Percentiles rank a stretch among this genome's conserved stretches.
These are phyloP conservation scores for Yarrowia galli DNA, from an alignment of 1,139 yeast species.

Conservation along the genomic window DNA sequence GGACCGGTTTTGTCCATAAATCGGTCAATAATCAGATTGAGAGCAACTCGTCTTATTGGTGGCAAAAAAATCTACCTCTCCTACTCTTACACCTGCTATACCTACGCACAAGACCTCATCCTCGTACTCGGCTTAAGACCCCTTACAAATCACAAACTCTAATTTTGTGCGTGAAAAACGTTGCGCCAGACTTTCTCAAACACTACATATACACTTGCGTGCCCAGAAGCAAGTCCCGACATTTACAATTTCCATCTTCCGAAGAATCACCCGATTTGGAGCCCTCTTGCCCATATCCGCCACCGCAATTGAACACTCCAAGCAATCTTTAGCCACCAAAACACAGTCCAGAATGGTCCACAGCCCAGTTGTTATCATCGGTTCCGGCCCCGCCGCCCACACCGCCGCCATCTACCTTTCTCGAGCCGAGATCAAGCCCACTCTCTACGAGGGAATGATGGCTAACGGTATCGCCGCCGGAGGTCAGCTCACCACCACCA, in stretches of 20 bases:
- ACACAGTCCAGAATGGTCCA: conserved; percentile 54
- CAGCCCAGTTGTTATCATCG: conserved; percentile 88
- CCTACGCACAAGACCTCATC: no score
- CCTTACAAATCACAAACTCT: conserved; percentile 33
- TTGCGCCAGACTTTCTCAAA: conserved; percentile 29
- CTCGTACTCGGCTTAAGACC: conserved; percentile 19
- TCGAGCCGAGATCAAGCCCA: conserved; percentile 95
- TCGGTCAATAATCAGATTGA: no score
- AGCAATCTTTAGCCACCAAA: background rate
- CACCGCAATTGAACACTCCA: conserved; percentile 38
- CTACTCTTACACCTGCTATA: background rate
- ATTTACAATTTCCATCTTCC: conserved; percentile 19
- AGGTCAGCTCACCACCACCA: conserved; percentile 97
- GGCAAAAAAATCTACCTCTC: background rate
- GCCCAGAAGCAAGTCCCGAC: conserved; percentile 35
- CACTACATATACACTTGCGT: conserved; percentile 29
- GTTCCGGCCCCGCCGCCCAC: conserved; percentile 99
- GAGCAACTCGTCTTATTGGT: background rate
- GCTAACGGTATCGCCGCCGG: conserved; percentile 99
- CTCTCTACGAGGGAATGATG: conserved; percentile 91
- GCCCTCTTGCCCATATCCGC: conserved; percentile 37
- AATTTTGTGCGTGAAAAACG: conserved; percentile 31
- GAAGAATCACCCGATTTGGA: conserved; percentile 25
- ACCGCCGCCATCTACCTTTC: conserved; percentile 97
- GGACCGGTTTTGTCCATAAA: background rate